phyloP scores from a whole-genome alignment of 2,329 filamentous ascomycete genomes.

The Aplosporella prunicola region DNA sequence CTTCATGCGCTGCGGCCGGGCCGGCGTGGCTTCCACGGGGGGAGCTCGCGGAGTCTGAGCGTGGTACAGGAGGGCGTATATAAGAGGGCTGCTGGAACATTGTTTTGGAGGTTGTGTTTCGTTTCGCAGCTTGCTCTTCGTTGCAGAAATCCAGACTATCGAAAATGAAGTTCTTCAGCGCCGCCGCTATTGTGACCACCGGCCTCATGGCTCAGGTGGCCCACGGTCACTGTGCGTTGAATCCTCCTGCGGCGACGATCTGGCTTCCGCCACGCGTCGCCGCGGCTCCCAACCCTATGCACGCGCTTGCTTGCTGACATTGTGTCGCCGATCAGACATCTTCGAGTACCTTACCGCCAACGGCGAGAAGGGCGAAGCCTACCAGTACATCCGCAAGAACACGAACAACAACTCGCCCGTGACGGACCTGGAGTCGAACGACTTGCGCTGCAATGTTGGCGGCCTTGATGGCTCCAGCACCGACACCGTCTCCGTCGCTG shows the following conservation, averaged over 20 bases:
- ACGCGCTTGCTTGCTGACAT: too few relatives aligned
- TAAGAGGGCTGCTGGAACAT: too few relatives aligned
- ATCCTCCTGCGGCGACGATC: not conserved
- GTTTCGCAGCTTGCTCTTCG: too few relatives aligned
- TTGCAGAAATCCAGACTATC: too few relatives aligned
- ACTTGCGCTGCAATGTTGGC: conserved; percentile 29
- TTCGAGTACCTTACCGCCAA: conserved; percentile 30
- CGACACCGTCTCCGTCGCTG: conserved; percentile 25
- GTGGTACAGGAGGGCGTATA: too few relatives aligned
- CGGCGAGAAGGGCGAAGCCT: conserved; percentile 23
- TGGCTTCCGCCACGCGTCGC: not conserved
- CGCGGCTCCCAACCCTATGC: too few relatives aligned
- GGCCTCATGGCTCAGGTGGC: conserved; percentile 25
- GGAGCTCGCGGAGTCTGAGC: too few relatives aligned
- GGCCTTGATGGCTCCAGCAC: conserved; percentile 21
- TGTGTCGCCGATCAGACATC: conserved; percentile 21
- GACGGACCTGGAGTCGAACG: conserved; percentile 21
- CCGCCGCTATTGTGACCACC: conserved; percentile 23
- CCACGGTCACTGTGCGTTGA: conserved; percentile 25
- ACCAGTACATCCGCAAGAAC: conserved; percentile 29
- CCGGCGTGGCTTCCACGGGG: too few relatives aligned
- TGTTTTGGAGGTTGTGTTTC: too few relatives aligned
- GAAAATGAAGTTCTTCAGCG: conserved; percentile 26
- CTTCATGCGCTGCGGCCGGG: too few relatives aligned
- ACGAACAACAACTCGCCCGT: conserved; percentile 31